Conservation (phyloP, 257 asterid genomes). For the Solanum virginianum region DNA sequence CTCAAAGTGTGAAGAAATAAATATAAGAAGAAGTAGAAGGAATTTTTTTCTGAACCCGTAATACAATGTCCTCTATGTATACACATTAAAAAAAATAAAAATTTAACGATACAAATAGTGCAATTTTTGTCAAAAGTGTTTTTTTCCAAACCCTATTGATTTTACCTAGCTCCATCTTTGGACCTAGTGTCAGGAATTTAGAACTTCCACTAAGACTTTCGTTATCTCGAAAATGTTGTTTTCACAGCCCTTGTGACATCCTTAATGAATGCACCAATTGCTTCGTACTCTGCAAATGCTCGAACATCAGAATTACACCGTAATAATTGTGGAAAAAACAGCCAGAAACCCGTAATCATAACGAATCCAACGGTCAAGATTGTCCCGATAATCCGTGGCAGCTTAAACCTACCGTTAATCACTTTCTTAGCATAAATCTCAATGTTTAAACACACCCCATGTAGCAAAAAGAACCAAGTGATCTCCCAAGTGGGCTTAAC, state of each 20-base stretch:
- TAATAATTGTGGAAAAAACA: conserved; percentile 54
- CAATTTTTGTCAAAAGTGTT: too few species aligned
- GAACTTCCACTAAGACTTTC: too few species aligned
- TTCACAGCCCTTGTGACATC: conserved; percentile 28
- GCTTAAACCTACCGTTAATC: conserved; percentile 15
- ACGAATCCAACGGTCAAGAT: conserved; percentile 37
- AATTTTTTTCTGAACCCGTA: too few species aligned
- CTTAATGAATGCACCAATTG: conserved; percentile 34
- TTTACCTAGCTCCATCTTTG: neutral
- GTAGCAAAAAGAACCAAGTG: conserved; percentile 46
- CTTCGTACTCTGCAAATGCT: conserved; percentile 46
- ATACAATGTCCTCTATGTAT: neutral
- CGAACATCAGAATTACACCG: conserved; percentile 30
- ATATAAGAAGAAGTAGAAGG: neutral
- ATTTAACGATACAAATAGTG: too few species aligned
- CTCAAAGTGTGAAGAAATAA: neutral
- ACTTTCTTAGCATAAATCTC: conserved; percentile 44
- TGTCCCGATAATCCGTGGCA: conserved; percentile 32
- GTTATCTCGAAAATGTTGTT: neutral
- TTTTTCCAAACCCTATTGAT: neutral
- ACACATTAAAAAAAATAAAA: too few species aligned
- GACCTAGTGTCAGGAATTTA: neutral
- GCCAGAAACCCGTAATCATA: conserved; percentile 34
- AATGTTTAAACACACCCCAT: conserved; percentile 34
- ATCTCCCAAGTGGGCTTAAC: conserved; percentile 58